These are phyloP conservation scores for Fraxinus paxiana DNA, from an alignment of 305 asterid genomes.

Conservation along the genomic window DNA sequence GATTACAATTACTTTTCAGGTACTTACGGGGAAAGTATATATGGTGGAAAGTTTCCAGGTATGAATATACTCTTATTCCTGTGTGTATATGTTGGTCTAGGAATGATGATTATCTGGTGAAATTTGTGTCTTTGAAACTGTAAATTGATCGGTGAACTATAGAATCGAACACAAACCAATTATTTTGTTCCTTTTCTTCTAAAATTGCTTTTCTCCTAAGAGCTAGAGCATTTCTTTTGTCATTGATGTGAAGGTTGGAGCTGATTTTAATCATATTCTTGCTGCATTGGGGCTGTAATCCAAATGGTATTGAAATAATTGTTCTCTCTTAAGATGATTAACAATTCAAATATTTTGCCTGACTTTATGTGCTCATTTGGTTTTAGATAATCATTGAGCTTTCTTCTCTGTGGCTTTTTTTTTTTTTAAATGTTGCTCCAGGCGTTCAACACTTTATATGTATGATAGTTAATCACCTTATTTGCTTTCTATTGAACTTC, in stretches of 20 bases:
- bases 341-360: constrained; percentile 45
- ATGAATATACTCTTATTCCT: constrained; percentile 16
- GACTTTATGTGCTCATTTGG: constrained; percentile 25
- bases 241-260: constrained; percentile 94
- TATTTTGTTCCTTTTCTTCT: constrained; percentile 35
- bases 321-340: constrained; percentile 72
- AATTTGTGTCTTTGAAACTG: constrained; percentile 21
- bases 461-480: not conserved
- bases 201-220: constrained; percentile 50
- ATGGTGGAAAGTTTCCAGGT: constrained; percentile 66
- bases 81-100: constrained; percentile 19
- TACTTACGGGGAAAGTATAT: constrained; percentile 71
- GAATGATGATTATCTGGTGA: constrained; percentile 1
- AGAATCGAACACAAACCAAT: constrained; percentile 19
- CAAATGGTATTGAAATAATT: constrained; percentile 70
- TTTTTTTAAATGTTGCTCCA: constrained; percentile 2
- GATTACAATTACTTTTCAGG: constrained; percentile 40
- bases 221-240: constrained; percentile 81
- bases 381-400: constrained; percentile 24
- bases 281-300: constrained; percentile 87
- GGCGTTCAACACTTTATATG: not conserved
- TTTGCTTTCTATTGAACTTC: not conserved
- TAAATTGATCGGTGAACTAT: constrained; percentile 9
- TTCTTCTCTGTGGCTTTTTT: constrained; percentile 8
- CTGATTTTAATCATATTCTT: constrained; percentile 75